Evolutionary conservation across 805 yeast species (phyloP).

Genomic region (Yarrowia sp.): DNA sequence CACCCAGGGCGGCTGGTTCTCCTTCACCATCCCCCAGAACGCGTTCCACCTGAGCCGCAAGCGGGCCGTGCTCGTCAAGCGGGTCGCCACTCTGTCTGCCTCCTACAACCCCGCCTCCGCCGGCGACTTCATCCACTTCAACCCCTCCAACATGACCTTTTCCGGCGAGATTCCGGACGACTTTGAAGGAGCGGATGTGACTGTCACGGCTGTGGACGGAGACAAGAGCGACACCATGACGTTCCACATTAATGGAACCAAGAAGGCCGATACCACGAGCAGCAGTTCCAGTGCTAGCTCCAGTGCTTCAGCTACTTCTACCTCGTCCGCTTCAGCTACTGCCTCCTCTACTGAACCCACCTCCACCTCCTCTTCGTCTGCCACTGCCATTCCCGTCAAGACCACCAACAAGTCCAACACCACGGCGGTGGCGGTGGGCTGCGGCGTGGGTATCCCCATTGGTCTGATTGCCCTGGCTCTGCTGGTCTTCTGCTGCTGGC

Average conservation of each 20-base stretch:
- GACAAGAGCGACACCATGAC: conserved; percentile 50
- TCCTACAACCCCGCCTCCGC: conserved; percentile 48
- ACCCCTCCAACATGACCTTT: conserved; percentile 67
- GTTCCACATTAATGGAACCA: conserved; percentile 65
- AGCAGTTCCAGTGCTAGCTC: conserved; percentile 47
- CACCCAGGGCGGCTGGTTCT: conserved; percentile 65
- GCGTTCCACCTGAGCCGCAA: conserved; percentile 58
- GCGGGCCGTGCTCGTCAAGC: conserved; percentile 49
- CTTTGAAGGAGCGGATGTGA: conserved; percentile 52
- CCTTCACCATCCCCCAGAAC: conserved; percentile 63
- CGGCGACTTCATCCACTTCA: conserved; percentile 69
- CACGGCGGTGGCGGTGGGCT: conserved; percentile 71
- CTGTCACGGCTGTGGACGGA: conserved; percentile 55
- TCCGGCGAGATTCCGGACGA: conserved; percentile 66
- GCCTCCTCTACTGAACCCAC: conserved; percentile 43
- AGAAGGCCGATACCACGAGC: conserved; percentile 42
- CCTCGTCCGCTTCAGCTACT: conserved; percentile 47
- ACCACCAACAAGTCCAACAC: conserved; percentile 51
- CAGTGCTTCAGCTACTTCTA: conserved; percentile 43
- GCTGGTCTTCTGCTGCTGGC: conserved; percentile 64
- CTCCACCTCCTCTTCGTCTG: conserved; percentile 45
- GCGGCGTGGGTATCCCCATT: conserved; percentile 85
- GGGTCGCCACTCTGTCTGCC: conserved; percentile 39
- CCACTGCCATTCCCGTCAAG: conserved; percentile 46
- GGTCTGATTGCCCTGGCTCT: conserved; percentile 61